phyloP scores from a whole-genome alignment of 768 basidiomycete species.

The Lyophyllum decastes region DNA sequence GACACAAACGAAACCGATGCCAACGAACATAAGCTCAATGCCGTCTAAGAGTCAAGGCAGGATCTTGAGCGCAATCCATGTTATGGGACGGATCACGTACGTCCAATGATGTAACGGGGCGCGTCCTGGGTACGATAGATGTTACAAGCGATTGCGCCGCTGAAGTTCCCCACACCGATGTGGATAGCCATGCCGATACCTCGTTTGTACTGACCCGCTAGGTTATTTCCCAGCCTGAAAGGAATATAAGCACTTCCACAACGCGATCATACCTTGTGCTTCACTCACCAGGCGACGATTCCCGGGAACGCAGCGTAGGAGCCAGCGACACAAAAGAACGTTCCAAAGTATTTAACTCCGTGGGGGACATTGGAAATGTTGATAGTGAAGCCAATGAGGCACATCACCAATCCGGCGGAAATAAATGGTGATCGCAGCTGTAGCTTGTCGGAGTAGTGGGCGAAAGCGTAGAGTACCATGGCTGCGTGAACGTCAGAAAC shows the following conservation, averaged over 20 bases:
- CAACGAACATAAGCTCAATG: conserved; percentile 67
- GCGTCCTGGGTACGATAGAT: conserved; percentile 60
- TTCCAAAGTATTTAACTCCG: conserved; percentile 72
- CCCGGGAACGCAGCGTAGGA: conserved; percentile 62
- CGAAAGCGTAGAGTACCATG: conserved; percentile 49
- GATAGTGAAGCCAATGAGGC: conserved; percentile 61
- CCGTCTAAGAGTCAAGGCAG: conserved; percentile 50
- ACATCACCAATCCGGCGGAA: conserved; percentile 47
- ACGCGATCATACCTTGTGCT: too few relatives aligned
- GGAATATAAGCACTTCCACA: too few relatives aligned
- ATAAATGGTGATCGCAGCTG: conserved; percentile 61
- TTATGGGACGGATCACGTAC: conserved; percentile 44
- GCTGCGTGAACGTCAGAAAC: conserved; percentile 37
- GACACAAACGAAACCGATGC: conserved; percentile 57
- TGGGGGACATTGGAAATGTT: conserved; percentile 54
- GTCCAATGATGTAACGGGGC: conserved; percentile 63
- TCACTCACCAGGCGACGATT: conserved; percentile 66
- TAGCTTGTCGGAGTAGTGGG: conserved; percentile 58
- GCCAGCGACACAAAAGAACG: conserved; percentile 69
- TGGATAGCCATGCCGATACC: conserved; percentile 68
- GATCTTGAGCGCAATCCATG: not conserved
- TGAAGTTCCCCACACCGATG: conserved; percentile 70
- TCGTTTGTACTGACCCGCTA: conserved; percentile 71
- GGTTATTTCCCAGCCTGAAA: conserved; percentile 70
- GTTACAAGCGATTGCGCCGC: conserved; percentile 64